Base-by-base conservation (phyloP, 2,329 filamentous ascomycete genomes). In the Emericellopsis cladophorae region DNA sequence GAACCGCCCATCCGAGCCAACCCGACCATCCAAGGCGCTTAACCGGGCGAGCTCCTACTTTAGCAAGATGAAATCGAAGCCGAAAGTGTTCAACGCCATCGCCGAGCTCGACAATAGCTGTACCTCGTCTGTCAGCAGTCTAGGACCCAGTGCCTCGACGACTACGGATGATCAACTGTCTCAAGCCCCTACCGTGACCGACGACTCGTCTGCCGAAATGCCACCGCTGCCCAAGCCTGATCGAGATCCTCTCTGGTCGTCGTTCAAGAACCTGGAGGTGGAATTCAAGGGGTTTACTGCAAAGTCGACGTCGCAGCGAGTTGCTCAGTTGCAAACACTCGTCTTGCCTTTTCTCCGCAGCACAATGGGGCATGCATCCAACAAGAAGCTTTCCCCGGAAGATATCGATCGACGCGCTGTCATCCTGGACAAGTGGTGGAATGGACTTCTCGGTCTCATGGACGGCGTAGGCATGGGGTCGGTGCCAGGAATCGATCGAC, bases 381-480 rank as follows among this genome's bases (percentile, higher is more conserved):
- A 76, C 50, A 64, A 60, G 44, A 55, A 56, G 14, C 66, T 95
- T 36, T 67, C 74, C n/a, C 70, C 85, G 2, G 86, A 94, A 61
- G 86, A 94, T 55, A 61, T 95, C 36, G 88, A 95, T 52, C 75
- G 83, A 31, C 74, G 89, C 44, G 75, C 83, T 2, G 79, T 78
- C 36, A 85, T 93, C 37, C 64, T 95, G 43, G 86, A 92, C 56
- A 89, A 85, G 54, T 95, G 89, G 89, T 95, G 89, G 89, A 81
- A 72, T 35, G 80, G 76, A 2, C 66, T 95, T 32, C 63, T 95
- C 42, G 87, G 92, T 44, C 78, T 94, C 67, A 72, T 95, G 21
- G 80, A 88, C 48, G 83, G 82, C 26, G 74, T 75, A 6, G 48
- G 62, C 42, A 59, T 69, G 39, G 82, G 87, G 51, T 81, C 83